Base-by-base conservation (phyloP, 805 yeast genomes). In the Vanderwaltozyma yarrowii region DNA sequence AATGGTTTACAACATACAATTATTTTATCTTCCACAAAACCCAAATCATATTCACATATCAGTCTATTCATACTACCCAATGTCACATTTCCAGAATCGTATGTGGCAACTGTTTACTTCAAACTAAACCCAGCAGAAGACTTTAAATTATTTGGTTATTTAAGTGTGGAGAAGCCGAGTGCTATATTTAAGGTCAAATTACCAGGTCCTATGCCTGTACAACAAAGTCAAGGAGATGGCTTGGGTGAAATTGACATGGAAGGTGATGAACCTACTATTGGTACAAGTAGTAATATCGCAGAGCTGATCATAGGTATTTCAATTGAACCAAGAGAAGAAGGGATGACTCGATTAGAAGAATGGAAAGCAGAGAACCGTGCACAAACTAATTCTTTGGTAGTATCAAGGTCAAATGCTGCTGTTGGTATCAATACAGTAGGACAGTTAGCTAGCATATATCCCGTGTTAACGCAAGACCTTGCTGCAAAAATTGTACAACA, bases 401-500 rank as follows among this genome's bases (percentile, higher is more conserved):
- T 65, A 5, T 41, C 60, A 8, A 47, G 49, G 17, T 43, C 47
- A 42, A 51, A 44, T 35, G 45, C 41, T 52, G 42, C 50, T 27
- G 46, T 36, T 41, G 46, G 41, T 42, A 38, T 56, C 28, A 39
- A 46, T 37, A 49, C 60, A 14, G 56, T 54, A 18, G 54, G 61
- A 34, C 52, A 52, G 49, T 37, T 56, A 49, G 50, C 63, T 45
- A 40, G 43, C n/a, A 40, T 60, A 4, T 54, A 66, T 20, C 69
- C 76, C 2, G 47, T 56, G 9, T 58, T 65, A 18, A 69, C 77
- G 2, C 81, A 86, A 2, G 62, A 64, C 0, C 59, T 89, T 40
- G 96, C 96, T 2, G 84, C 82, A 44, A 84, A 83, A 55, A 86
- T 92, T 40, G 94, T 92, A 16, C 78, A 78, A 28, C 86, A 92